Percentiles rank a stretch among this genome's conserved stretches.
phyloP scores from a whole-genome alignment of 2,329 filamentous ascomycete genomes.

The Amesomyces nigricolor region DNA sequence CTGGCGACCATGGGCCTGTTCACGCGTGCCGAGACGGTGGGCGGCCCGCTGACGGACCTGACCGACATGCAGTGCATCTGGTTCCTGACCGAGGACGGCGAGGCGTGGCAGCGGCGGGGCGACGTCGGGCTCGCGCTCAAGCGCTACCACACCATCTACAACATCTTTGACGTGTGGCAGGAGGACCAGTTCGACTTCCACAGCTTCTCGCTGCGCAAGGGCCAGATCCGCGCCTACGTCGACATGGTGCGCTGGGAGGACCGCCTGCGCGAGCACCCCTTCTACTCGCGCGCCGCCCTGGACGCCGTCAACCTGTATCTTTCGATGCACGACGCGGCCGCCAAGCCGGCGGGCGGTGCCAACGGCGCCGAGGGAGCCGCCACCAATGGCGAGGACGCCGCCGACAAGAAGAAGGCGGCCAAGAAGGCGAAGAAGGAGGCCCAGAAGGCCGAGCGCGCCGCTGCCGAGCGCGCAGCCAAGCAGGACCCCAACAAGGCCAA shows the following conservation, averaged over 20 bases:
- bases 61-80: constrained; percentile 98
- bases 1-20: constrained; percentile 89
- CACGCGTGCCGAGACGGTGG: constrained; percentile 82
- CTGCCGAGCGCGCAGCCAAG: constrained; percentile 71
- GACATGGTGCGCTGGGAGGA: constrained; percentile 98
- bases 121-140: constrained; percentile 85
- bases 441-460: constrained; percentile 67
- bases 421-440: constrained; percentile 77
- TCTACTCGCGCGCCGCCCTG: constrained; percentile 79
- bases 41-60: constrained; percentile 83
- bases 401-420: constrained; percentile 76
- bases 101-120: constrained; percentile 76
- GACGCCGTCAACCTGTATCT: constrained; percentile 77
- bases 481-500: constrained; percentile 77
- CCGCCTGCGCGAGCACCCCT: constrained; percentile 82
- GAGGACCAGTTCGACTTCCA: constrained; percentile 99
- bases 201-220: constrained; percentile 93
- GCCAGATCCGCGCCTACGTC: constrained; percentile 88
- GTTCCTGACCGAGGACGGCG: constrained; percentile 92
- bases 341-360: constrained; percentile 58
- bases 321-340: constrained; percentile 57
- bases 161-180: constrained; percentile 95
- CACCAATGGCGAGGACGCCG: constrained; percentile 56
- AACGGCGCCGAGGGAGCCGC: constrained; percentile 53
- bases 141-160: constrained; percentile 79